Base-by-base conservation (phyloP, 2,329 filamentous ascomycete genomes). In the Aureobasidium leucospermi region DNA sequence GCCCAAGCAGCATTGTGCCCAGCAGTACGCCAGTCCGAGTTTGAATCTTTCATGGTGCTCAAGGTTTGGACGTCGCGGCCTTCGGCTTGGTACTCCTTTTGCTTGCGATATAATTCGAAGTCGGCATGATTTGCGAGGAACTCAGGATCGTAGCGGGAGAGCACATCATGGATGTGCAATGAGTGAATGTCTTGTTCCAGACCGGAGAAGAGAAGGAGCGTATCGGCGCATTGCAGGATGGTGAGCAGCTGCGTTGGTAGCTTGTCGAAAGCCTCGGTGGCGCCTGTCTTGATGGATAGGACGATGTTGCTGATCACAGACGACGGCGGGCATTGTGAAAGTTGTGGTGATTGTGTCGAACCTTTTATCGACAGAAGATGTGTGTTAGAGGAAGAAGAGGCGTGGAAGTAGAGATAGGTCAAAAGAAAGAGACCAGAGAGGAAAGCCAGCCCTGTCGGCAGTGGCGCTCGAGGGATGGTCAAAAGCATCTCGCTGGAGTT, bases 131-230 rank as follows among this genome's bases (percentile, higher is more conserved):
- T 47, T 9, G 43, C 39, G 16, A 61, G 49, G 8, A 59, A 32
- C 19, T 55, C 49, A 11, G 56, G 38, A 23, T 48, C 41, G 57
- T 82, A 73, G 16, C 73, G 70, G 16, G 73, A 72, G 7, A 84
- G 73, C 23, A 76, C 79, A 67, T 83, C 79, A 66, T 81, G 69
- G 34, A 82, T 69, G 15, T 73, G 72, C 45, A 78, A 73, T 32
- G 81, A 80, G 10, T 76, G 72, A 49, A 84, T 77, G 8, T 75
- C 69, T 67, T 81, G 77, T 29, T 78, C 76, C 58, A 80, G 80
- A 68, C 85, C 83, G 62, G 82, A 85, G 70, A 82, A 84, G 65
- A 85, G 78, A 53, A 79, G 75, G 56, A 78, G 80, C 67, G 83
- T 72, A 34, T 79, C 78, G 43, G 81, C 75, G 70, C 82, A 85